Conservation (phyloP, 495 filamentous ascomycete species). For the Stereocaulon alpinum region DNA sequence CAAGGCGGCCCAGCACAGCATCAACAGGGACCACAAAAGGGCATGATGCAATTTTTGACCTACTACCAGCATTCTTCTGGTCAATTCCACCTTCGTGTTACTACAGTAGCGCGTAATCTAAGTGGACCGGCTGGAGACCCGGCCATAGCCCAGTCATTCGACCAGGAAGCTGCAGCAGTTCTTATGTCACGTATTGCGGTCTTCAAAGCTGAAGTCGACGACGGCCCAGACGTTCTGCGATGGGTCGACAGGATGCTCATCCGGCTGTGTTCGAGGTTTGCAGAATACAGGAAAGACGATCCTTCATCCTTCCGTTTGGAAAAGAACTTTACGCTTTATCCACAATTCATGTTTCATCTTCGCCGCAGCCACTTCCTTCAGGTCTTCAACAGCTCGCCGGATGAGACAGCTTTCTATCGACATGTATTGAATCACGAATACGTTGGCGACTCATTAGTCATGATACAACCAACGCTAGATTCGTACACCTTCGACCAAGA, state of each 20-base stretch:
- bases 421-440: slow-evolving; percentile 97
- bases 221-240: slow-evolving; percentile 94
- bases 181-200: slow-evolving; percentile 98
- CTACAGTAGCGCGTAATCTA: slow-evolving; percentile 82
- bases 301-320: slow-evolving; percentile 95
- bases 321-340: slow-evolving; percentile 98
- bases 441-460: slow-evolving; percentile 90
- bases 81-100: slow-evolving; percentile 90
- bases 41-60: slow-evolving; percentile 97
- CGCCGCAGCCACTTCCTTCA: slow-evolving; percentile 95
- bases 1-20: slow-evolving; percentile 83
- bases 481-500: slow-evolving; percentile 96
- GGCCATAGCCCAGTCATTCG: slow-evolving; percentile 95
- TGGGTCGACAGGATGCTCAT: slow-evolving; percentile 99
- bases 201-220: slow-evolving; percentile 97
- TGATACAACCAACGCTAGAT: slow-evolving; percentile 98
- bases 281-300: slow-evolving; percentile 97
- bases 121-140: slow-evolving; percentile 94
- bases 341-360: slow-evolving; percentile 99
- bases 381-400: slow-evolving; percentile 98
- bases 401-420: slow-evolving; percentile 97
- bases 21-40: slow-evolving; percentile 78
- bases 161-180: slow-evolving; percentile 95
- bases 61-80: slow-evolving; percentile 98
- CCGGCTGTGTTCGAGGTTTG: slow-evolving; percentile 88